phyloP scores from a whole-genome alignment of 306 rosid genomes.

The Prunus mira region DNA sequence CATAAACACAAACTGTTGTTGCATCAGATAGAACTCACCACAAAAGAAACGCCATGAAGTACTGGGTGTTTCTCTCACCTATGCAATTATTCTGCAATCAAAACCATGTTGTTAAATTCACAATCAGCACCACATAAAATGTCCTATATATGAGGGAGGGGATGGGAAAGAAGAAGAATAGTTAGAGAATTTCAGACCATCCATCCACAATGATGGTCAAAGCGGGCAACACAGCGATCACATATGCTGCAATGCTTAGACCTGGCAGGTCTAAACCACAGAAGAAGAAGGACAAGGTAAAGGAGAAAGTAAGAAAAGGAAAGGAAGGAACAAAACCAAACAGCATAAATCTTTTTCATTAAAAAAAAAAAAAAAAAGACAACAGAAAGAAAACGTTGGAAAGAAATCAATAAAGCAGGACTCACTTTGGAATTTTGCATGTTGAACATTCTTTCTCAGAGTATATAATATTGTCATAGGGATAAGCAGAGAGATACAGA shows the following conservation, averaged over 20 bases:
- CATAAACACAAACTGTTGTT: constrained; percentile 9
- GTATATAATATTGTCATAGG: constrained; percentile 75
- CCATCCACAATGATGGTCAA: constrained; percentile 99
- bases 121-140: constrained; percentile 6
- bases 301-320: constrained; percentile 1
- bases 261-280: constrained; percentile 83
- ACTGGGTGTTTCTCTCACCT: constrained; percentile 83
- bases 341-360: not conserved
- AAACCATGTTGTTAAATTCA: constrained; percentile 12
- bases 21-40: constrained; percentile 64
- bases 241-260: constrained; percentile 98
- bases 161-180: constrained; percentile 2
- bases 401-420: not conserved
- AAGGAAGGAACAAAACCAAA: not conserved
- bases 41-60: constrained; percentile 86
- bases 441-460: constrained; percentile 83
- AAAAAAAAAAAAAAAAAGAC: not conserved
- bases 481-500: constrained; percentile 75
- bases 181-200: constrained; percentile 52
- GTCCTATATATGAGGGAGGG: constrained; percentile 7
- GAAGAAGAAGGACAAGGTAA: constrained; percentile 10
- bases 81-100: constrained; percentile 88
- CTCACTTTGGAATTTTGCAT: constrained; percentile 90
- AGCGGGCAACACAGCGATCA: constrained; percentile 83
- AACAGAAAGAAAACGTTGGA: not conserved